Evolutionary conservation across 495 filamentous ascomycete genomes (phyloP), one percentile per base, ranked within the genome.

Genomic region (Penicillium herquei): DNA sequence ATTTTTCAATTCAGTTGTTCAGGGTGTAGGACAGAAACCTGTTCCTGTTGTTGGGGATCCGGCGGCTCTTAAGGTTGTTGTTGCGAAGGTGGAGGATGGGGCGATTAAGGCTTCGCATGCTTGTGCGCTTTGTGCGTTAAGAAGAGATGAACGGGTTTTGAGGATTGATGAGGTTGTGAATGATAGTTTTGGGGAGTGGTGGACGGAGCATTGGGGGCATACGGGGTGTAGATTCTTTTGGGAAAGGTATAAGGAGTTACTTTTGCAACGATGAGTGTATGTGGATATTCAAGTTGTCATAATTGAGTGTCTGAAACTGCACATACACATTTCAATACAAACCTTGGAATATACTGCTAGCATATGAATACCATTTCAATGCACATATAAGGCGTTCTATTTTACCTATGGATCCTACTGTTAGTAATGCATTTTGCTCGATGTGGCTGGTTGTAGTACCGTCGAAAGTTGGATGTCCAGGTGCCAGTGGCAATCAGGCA

Each of bases 101-200:
- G 88, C 80, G 11, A 65, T 87, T 8, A 88, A 84, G 46, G 89
- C 89, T 7, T 76, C 84, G 0, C 86, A 87, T 68, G 79, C 83
- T n/a, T 98, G 94, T 72, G 83, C 89, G 49, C 78, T 98, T 18
- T 98, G 94, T 73, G 91, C 91, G 2, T 72, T 98, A 58, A 92
- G 86, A 71, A 75, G 92, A 60, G 89, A 95, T 42, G 94, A 98
- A 74, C 78, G 92, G 35, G 74, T 97, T 16, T 67, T 76, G 2
- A 85, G 81, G 59, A 76, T 96, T 31, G 92, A 96, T 69, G 76
- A 86, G 39, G 76, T 84, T 51, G 87, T 95, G 16, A 83, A 90
- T 58, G 94, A 96, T 73, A 91, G 86, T 69, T 92, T 96, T 75
- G 90, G 90, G 39, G 92, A 97, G 71, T 97, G 91, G 91, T 98